phyloP scores from a whole-genome alignment of 805 yeast genomes.

The Metschnikowia santaceciliae region DNA sequence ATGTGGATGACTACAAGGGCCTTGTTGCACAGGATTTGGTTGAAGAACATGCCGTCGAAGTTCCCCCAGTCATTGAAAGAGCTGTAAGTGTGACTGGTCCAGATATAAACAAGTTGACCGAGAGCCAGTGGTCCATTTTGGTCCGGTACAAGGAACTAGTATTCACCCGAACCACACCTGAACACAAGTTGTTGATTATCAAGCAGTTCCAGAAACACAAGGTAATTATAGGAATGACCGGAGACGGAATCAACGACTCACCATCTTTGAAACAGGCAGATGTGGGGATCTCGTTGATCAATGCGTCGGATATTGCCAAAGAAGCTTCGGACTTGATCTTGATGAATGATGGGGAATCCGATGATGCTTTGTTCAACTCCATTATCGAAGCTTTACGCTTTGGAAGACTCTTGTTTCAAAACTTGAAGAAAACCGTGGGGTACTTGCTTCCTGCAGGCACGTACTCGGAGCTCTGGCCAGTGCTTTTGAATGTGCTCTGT shows the following conservation, averaged over 20 bases:
- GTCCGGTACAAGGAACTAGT: constrained; percentile 35
- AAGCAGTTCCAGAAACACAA: constrained; percentile 38
- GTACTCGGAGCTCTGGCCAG: constrained; percentile 50
- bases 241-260: constrained; percentile 35
- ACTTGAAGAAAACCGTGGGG: constrained; percentile 43
- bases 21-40: constrained; percentile 10
- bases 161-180: constrained; percentile 42
- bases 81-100: constrained; percentile 33
- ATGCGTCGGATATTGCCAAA: constrained; percentile 34
- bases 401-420: constrained; percentile 48
- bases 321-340: constrained; percentile 34
- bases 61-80: constrained; percentile 15
- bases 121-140: constrained; percentile 41
- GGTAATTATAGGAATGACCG: constrained; percentile 33
- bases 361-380: constrained; percentile 22
- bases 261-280: constrained; percentile 35
- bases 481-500: constrained; percentile 43
- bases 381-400: constrained; percentile 34
- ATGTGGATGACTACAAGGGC: constrained; percentile 18
- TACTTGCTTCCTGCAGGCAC: constrained; percentile 53
- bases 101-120: constrained; percentile 28
- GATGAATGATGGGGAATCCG: constrained; percentile 15
- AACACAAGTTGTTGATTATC: constrained; percentile 49
- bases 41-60: constrained; percentile 2
- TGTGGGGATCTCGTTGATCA: constrained; percentile 28